phyloP scores from a whole-genome alignment of 306 rosid species.

The Cicer arietinum region DNA sequence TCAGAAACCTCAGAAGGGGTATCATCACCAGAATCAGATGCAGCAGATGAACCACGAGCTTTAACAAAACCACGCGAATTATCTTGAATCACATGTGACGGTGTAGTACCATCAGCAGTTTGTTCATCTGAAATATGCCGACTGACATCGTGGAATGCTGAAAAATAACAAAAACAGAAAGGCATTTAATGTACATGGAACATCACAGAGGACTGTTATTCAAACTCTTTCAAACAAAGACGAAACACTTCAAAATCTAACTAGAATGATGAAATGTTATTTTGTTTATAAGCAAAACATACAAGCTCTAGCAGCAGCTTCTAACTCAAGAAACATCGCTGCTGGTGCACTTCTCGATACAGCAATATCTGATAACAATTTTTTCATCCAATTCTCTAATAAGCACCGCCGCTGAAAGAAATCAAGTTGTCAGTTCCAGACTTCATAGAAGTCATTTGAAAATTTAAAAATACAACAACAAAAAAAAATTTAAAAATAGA shows the following conservation, averaged over 20 bases:
- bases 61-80: slow-evolving; percentile 52
- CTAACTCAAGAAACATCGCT: slow-evolving; percentile 92
- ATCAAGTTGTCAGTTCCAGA: slow-evolving; percentile 45
- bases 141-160: slow-evolving; percentile 67
- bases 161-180: slow-evolving; percentile 45
- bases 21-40: slow-evolving; percentile 65
- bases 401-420: slow-evolving; percentile 76
- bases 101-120: slow-evolving; percentile 51
- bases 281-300: slow-evolving; percentile 52
- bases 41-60: slow-evolving; percentile 54
- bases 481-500: background rate
- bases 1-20: slow-evolving; percentile 65
- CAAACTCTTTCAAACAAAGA: slow-evolving; percentile 20
- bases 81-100: slow-evolving; percentile 49
- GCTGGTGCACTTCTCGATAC: slow-evolving; percentile 83
- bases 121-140: slow-evolving; percentile 55
- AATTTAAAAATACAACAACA: background rate
- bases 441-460: slow-evolving; percentile 6
- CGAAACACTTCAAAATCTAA: background rate
- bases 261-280: slow-evolving; percentile 2
- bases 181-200: slow-evolving; percentile 29
- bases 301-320: slow-evolving; percentile 95
- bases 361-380: slow-evolving; percentile 79
- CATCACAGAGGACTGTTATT: background rate
- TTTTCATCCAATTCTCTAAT: slow-evolving; percentile 86